Evolutionary conservation across 2,329 filamentous ascomycete species (phyloP), one percentile per base, ranked within the genome.

Genomic region (Alternaria conjuncta): DNA sequence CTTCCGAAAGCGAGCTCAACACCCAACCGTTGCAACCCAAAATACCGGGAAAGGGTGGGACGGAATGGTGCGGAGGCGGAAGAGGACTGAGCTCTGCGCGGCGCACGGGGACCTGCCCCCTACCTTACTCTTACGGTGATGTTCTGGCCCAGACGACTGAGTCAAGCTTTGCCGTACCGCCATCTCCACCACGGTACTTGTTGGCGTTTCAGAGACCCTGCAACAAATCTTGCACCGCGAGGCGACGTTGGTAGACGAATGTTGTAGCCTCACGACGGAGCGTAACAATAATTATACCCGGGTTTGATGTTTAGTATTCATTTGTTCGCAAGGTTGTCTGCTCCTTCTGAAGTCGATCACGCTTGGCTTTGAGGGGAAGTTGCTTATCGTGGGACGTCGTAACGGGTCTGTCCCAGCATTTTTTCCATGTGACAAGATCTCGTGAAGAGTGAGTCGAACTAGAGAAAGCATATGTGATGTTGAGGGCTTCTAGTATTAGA

Each of bases 51-150:
- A 45, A 50, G 45, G 28, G 55, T 49, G 55, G 55, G 26, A 55
- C 53, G 53, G 44, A 57, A 50, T 57, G 18, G 44, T 41, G 45
- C 45, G 55, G 49, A 53, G 49, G 49, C 49, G 30, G 49, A 53
- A 36, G 49, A 53, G 49, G 49, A 53, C 49, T 53, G 49, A 53
- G 49, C 49, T n/a, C 44, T 28, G 25, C 26, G 30, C 44, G 20
- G 30, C 45, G 28, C 30, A 36, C 55, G 30, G 25, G 20, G 28
- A 20, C 55, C 55, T 23, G 12, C 23, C 44, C 28, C 21, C 45
- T 32, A 41, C 25, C 49, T 53, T 36, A 15, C 18, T 51, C 49
- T 32, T 23, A 53, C 30, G 32, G 20, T 36, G n/a, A 23, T 50
- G 55, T 57, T 57, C 55, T 57, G 44, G 55, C 44, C 44, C 36